A percentile compares a stretch with the other conserved stretches of the same genome.
Conservation (phyloP, 148 eudicot genomes). For the Heliamphora exappendiculata region DNA sequence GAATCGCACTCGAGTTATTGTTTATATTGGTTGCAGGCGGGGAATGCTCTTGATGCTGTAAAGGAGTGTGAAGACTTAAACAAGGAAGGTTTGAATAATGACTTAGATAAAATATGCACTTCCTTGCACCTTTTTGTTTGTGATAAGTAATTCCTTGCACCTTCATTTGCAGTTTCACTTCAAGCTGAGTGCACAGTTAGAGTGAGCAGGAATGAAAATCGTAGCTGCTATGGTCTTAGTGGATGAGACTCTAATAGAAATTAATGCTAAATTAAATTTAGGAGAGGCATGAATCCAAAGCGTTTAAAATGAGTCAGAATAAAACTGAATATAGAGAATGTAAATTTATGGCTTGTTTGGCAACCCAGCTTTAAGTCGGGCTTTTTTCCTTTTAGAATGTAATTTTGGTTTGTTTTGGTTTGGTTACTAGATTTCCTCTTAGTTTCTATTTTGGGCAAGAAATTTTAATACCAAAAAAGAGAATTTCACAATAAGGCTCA, state of each 20-base stretch:
- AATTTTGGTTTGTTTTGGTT: too few relatives aligned
- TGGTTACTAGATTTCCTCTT: neutral
- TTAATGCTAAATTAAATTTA: too few relatives aligned
- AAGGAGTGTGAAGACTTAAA: conserved; percentile 58
- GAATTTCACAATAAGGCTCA: neutral
- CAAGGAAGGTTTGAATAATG: conserved; percentile 49
- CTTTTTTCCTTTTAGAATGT: too few relatives aligned
- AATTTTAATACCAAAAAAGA: neutral
- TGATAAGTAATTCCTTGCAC: neutral
- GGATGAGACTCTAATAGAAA: too few relatives aligned
- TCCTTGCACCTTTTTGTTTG: too few relatives aligned
- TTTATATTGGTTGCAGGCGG: conserved; percentile 47
- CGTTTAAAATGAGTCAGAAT: too few relatives aligned
- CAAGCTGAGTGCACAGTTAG: neutral
- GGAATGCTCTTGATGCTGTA: conserved; percentile 58
- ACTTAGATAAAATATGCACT: neutral
- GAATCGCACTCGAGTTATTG: conserved; percentile 1
- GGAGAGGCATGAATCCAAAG: too few relatives aligned
- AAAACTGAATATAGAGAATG: too few relatives aligned
- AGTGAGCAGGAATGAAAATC: neutral
- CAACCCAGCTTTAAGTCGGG: too few relatives aligned
- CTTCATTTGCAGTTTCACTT: neutral
- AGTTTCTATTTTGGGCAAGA: neutral
- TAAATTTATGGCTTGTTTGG: too few relatives aligned
- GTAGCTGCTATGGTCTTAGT: too few relatives aligned